These are phyloP conservation scores for Fusarium sambucinum DNA, from an alignment of 2,329 filamentous ascomycete species.

Conservation along the genomic window DNA sequence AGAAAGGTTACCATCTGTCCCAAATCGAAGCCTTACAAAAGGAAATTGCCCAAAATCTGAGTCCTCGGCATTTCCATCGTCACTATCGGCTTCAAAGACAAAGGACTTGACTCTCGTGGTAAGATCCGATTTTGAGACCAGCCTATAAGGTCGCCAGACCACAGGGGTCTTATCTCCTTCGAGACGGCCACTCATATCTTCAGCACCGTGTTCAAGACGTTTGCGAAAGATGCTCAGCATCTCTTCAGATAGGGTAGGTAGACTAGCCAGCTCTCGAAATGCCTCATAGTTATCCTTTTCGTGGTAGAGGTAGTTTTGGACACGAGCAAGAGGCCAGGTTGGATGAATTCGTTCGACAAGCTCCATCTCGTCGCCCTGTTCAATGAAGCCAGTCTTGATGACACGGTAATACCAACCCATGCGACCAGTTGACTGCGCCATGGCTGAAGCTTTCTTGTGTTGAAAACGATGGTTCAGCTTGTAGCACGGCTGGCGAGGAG, in stretches of 20 bases:
- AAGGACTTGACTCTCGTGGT: conserved; percentile 24
- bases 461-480: conserved; percentile 42
- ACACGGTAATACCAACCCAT: conserved; percentile 40
- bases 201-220: conserved; percentile 15
- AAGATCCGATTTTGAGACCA: conserved; percentile 7
- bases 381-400: conserved; percentile 14
- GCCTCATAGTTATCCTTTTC: conserved; percentile 17
- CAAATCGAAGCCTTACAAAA: conserved; percentile 26
- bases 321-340: conserved; percentile 23
- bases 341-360: conserved; percentile 23
- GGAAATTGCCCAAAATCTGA: background rate
- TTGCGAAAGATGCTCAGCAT: conserved; percentile 18
- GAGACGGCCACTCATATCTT: conserved; percentile 28
- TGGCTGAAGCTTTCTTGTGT: conserved; percentile 27
- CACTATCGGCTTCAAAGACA: conserved; percentile 2
- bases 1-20: conserved; percentile 3
- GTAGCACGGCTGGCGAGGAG: conserved; percentile 36
- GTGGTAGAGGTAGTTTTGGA: conserved; percentile 28
- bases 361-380: conserved; percentile 16
- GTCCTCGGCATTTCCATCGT: background rate
- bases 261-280: conserved; percentile 4
- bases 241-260: conserved; percentile 20
- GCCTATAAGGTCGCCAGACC: conserved; percentile 26
- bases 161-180: conserved; percentile 19
- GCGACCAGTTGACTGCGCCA: conserved; percentile 28